These are phyloP conservation scores for Rhinocladiella similis DNA, from an alignment of 2,329 filamentous ascomycete genomes.

Conservation along the genomic window DNA sequence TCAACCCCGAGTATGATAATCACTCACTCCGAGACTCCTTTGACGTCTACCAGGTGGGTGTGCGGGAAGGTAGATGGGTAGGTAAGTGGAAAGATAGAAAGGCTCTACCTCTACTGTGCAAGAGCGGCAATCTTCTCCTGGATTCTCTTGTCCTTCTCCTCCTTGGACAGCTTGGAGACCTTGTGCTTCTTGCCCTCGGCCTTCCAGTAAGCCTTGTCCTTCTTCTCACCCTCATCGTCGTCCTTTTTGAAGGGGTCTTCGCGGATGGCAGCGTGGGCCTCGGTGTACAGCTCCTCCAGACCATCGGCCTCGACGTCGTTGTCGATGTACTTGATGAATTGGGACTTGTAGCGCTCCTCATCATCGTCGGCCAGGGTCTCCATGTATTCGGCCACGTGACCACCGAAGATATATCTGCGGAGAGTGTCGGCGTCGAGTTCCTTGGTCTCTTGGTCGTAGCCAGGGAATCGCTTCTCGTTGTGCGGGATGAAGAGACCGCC, in stretches of 20 bases:
- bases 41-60: no score
- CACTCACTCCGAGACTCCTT: no score
- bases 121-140: slow-evolving; percentile 89
- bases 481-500: slow-evolving; percentile 96
- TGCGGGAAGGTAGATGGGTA: no score
- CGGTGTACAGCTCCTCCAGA: slow-evolving; percentile 92
- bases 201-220: slow-evolving; percentile 98
- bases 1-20: no score
- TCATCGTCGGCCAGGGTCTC: slow-evolving; percentile 99
- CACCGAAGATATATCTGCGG: slow-evolving; percentile 98
- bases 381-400: slow-evolving; percentile 99
- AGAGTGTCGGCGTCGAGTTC: slow-evolving; percentile 96
- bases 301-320: slow-evolving; percentile 92
- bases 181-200: slow-evolving; percentile 89
- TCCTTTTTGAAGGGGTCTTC: slow-evolving; percentile 98
- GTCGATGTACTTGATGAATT: slow-evolving; percentile 98
- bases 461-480: slow-evolving; percentile 99
- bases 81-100: no score
- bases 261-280: slow-evolving; percentile 95
- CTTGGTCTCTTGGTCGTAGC: slow-evolving; percentile 95
- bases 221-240: slow-evolving; percentile 73
- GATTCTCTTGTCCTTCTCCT: slow-evolving; percentile 78
- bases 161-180: slow-evolving; percentile 74
- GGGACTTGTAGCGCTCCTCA: slow-evolving; percentile 98
- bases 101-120: slow-evolving; percentile 32